phyloP scores from a whole-genome alignment of 345 rosid genomes.

The Acer saccharum region DNA sequence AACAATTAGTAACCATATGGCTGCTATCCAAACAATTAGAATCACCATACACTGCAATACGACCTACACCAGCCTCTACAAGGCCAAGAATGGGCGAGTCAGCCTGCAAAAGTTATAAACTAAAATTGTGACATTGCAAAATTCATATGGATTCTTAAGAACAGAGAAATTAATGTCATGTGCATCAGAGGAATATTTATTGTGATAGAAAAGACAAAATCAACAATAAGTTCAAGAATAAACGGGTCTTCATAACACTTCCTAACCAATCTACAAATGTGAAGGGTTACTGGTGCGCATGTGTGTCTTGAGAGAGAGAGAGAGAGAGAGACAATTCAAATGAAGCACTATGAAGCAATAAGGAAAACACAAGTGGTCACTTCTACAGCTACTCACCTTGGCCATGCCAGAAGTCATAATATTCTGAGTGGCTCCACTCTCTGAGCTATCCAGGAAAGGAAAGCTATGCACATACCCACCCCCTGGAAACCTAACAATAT shows the following conservation, averaged over 20 bases:
- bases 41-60: constrained; percentile 88
- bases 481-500: constrained; percentile 86
- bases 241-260: neutral
- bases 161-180: neutral
- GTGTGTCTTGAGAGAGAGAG: neutral
- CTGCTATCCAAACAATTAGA: constrained; percentile 97
- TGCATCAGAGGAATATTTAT: neutral
- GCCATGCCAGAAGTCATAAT: constrained; percentile 55
- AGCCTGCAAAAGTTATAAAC: constrained; percentile 46
- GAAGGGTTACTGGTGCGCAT: neutral
- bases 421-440: constrained; percentile 95
- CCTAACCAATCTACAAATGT: neutral
- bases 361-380: neutral
- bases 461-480: constrained; percentile 88
- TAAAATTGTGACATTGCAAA: neutral
- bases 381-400: constrained; percentile 44
- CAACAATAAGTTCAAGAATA: constrained; percentile 2
- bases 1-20: constrained; percentile 98
- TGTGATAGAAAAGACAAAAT: neutral
- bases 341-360: neutral
- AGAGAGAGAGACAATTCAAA: neutral
- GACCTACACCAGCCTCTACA: constrained; percentile 73
- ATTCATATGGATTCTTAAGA: neutral
- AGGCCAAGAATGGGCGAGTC: constrained; percentile 94
- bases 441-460: constrained; percentile 91